These are phyloP conservation scores for Rhipidocladum racemiflorum DNA, from an alignment of 176 grass and related monocot species.

Conservation along the genomic window DNA sequence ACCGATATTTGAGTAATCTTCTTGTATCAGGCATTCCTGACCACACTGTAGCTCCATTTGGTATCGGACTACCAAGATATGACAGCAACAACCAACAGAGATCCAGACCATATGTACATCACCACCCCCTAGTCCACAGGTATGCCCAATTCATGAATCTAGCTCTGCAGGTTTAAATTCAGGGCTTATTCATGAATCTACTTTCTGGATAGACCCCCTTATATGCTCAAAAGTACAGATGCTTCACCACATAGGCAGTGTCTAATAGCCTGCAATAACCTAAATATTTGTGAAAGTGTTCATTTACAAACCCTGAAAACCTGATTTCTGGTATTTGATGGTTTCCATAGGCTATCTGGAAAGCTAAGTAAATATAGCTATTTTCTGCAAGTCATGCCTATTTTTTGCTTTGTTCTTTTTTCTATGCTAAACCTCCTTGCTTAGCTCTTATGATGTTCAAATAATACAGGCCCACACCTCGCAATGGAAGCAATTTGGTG, in stretches of 20 bases:
- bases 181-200: neutral
- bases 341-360: slow-evolving; percentile 1
- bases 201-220: neutral
- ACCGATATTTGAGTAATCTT: slow-evolving; percentile 55
- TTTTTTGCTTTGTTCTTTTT: neutral
- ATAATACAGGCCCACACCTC: slow-evolving; percentile 58
- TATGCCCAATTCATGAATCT: slow-evolving; percentile 33
- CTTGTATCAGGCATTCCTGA: slow-evolving; percentile 61
- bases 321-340: slow-evolving; percentile 23
- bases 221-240: slow-evolving; percentile 11
- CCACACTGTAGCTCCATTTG: slow-evolving; percentile 59
- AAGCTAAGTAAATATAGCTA: slow-evolving; percentile 17
- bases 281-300: slow-evolving; percentile 17
- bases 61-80: slow-evolving; percentile 57
- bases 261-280: neutral
- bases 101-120: slow-evolving; percentile 69
- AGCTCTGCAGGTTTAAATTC: slow-evolving; percentile 11
- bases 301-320: neutral
- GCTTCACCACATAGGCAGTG: neutral
- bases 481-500: slow-evolving; percentile 57
- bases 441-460: slow-evolving; percentile 10
- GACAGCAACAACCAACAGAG: slow-evolving; percentile 58
- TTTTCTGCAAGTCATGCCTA: neutral
- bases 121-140: slow-evolving; percentile 63
- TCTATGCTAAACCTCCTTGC: neutral